Evolutionary conservation across 257 asterid species (phyloP).

Genomic region (Jasminum sambac): DNA sequence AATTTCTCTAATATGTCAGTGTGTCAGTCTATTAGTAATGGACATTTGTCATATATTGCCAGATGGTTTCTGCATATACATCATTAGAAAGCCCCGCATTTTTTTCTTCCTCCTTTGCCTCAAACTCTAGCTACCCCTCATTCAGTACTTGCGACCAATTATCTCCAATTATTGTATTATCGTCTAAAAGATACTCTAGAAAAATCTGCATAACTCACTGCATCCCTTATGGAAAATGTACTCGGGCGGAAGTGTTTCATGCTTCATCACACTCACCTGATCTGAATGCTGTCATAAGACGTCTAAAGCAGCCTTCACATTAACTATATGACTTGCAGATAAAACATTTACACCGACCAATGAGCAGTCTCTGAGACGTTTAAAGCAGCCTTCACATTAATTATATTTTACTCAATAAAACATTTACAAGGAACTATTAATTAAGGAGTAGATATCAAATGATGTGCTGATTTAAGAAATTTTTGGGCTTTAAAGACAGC

Average conservation of each 20-base stretch:
- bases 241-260: constrained; percentile 16
- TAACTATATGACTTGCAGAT: constrained; percentile 22
- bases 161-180: not conserved
- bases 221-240: not conserved
- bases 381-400: not conserved
- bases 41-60: not conserved
- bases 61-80: not conserved
- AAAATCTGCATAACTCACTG: constrained; percentile 7
- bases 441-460: constrained; percentile 12
- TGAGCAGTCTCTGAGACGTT: not conserved
- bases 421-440: constrained; percentile 12
- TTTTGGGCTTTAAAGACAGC: not conserved
- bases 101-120: constrained; percentile 10
- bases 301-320: not conserved
- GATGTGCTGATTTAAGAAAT: not conserved
- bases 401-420: constrained; percentile 18
- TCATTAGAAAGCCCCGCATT: constrained; percentile 14
- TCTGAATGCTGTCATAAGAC: constrained; percentile 1
- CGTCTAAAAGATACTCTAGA: constrained; percentile 1
- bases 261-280: constrained; percentile 18
- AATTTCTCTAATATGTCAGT: not conserved
- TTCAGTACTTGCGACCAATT: constrained; percentile 12
- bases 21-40: not conserved
- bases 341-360: constrained; percentile 7
- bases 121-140: constrained; percentile 12